Evolutionary conservation across 2,329 filamentous ascomycete species (phyloP).

Genomic region (Didymosphaeria variabile): DNA sequence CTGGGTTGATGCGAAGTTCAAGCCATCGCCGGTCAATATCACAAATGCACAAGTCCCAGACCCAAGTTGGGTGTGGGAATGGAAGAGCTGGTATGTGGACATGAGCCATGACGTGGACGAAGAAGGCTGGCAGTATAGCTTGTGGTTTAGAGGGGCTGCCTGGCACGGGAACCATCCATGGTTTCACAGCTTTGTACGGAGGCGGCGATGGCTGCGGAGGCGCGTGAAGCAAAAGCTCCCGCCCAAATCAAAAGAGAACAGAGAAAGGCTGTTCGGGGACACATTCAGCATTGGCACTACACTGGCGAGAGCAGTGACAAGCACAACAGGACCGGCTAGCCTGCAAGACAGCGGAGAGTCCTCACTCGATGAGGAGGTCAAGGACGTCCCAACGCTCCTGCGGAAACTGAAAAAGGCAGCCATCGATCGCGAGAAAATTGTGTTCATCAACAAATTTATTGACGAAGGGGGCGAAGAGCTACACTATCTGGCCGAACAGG

Average conservation of each 20-base stretch:
- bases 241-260: constrained; percentile 43
- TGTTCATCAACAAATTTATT: constrained; percentile 84
- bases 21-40: constrained; percentile 72
- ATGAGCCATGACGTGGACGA: constrained; percentile 86
- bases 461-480: constrained; percentile 76
- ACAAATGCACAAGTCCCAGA: constrained; percentile 92
- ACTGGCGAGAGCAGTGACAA: constrained; percentile 32
- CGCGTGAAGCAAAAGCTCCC: constrained; percentile 70
- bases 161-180: constrained; percentile 91
- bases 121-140: constrained; percentile 95
- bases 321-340: constrained; percentile 49
- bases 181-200: constrained; percentile 94
- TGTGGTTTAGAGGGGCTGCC: constrained; percentile 71
- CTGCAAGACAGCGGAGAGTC: constrained; percentile 33
- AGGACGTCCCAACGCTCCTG: constrained; percentile 75
- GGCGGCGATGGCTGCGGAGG: constrained; percentile 86
- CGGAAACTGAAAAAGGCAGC: constrained; percentile 71
- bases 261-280: constrained; percentile 48
- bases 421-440: constrained; percentile 92
- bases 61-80: constrained; percentile 92
- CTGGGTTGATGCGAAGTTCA: constrained; percentile 76
- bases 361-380: constrained; percentile 63
- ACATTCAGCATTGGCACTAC: constrained; percentile 51
- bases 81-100: constrained; percentile 76
- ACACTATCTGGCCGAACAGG: constrained; percentile 72